A percentile compares a stretch with the other conserved stretches of the same genome.
Evolutionary conservation across 805 yeast species (phyloP).

Genomic region (Starmerella etchellsii): DNA sequence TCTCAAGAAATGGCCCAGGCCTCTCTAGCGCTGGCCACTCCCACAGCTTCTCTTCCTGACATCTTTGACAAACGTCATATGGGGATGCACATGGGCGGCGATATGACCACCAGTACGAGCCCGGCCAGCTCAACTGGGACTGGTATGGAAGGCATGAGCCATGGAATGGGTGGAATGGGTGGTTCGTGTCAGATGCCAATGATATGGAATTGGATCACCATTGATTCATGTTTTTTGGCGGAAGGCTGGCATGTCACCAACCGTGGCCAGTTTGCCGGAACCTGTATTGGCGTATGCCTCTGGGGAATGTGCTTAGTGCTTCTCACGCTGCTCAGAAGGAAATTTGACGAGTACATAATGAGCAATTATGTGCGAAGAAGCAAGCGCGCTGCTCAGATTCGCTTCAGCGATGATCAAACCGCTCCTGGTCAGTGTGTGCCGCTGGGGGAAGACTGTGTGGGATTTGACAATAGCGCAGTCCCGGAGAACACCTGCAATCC

Average conservation of each 20-base stretch:
- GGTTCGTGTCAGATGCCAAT: constrained; percentile 31
- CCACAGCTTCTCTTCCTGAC: constrained; percentile 5
- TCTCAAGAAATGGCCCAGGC: constrained; percentile 9
- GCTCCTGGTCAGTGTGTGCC: neutral
- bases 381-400: neutral
- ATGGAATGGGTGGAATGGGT: neutral
- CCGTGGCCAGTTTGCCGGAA: constrained; percentile 55
- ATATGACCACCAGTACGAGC: no score
- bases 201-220: constrained; percentile 66
- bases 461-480: no score
- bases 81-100: no score
- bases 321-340: constrained; percentile 43
- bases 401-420: neutral
- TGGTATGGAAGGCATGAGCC: constrained; percentile 14
- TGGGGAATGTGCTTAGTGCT: constrained; percentile 46
- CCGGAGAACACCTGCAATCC: no score
- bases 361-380: constrained; percentile 2
- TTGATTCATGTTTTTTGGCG: constrained; percentile 53
- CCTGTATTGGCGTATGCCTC: constrained; percentile 55
- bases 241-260: constrained; percentile 49
- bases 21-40: constrained; percentile 1
- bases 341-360: constrained; percentile 27
- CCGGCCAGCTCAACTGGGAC: no score
- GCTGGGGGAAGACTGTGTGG: neutral
- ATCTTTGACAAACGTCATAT: no score